Conservation (phyloP, 2,329 filamentous ascomycete genomes). For the Sporothrix humicola region DNA sequence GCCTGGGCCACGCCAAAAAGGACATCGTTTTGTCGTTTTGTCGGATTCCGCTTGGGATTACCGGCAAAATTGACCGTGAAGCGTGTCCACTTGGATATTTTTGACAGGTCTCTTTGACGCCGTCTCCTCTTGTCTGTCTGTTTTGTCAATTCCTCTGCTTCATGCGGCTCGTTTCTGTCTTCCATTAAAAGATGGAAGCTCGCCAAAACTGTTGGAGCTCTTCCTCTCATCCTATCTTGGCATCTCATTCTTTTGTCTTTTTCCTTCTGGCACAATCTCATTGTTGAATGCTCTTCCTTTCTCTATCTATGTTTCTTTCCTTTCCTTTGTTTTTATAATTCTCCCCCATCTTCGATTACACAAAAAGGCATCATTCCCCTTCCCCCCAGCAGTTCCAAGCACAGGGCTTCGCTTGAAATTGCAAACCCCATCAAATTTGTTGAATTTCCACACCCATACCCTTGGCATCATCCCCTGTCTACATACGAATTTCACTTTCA, state of each 20-base stretch:
- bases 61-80: constrained; percentile 10
- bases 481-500: constrained; percentile 11
- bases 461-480: constrained; percentile 16
- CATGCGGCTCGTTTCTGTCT: background rate
- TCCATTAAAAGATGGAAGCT: constrained; percentile 8
- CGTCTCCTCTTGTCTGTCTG: constrained; percentile 1
- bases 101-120: constrained; percentile 18
- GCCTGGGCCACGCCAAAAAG: background rate
- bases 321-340: background rate
- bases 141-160: background rate
- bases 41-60: background rate
- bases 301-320: background rate
- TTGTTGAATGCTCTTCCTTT: background rate
- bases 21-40: background rate
- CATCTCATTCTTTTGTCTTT: no score
- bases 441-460: constrained; percentile 12
- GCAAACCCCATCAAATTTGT: background rate
- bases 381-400: constrained; percentile 1
- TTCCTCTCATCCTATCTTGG: constrained; percentile 3
- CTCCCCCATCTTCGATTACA: background rate
- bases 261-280: background rate
- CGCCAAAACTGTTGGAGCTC: background rate
- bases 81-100: constrained; percentile 16
- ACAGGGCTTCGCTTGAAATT: constrained; percentile 22
- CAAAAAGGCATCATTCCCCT: constrained; percentile 8